Evolutionary conservation across 2,329 filamentous ascomycete species (phyloP).

Genomic region (Tolypocladium guangdongense): DNA sequence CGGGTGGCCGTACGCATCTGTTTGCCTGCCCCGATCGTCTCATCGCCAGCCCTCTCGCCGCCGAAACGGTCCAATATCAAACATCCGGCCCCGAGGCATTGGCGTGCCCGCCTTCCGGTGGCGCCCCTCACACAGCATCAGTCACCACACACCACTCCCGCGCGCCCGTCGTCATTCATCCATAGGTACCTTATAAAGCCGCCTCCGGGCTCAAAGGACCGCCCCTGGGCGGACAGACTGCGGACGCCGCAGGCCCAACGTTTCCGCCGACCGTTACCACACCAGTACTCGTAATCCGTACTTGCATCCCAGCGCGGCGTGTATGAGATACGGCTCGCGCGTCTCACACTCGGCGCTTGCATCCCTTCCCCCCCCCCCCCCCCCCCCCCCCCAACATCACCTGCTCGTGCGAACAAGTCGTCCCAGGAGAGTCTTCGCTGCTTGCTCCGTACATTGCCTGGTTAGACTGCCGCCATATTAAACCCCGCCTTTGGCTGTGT

Average conservation of each 20-base stretch:
- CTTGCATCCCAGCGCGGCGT: not conserved
- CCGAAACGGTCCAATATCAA: not conserved
- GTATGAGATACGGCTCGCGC: not conserved
- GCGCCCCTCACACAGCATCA: too few species aligned
- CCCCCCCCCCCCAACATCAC: not conserved
- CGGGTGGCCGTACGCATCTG: not conserved
- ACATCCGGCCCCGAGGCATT: not conserved
- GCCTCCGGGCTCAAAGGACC: not conserved
- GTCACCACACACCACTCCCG: not conserved
- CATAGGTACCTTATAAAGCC: not conserved
- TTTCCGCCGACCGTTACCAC: not conserved
- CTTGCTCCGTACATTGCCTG: not conserved
- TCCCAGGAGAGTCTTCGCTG: not conserved
- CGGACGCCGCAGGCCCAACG: not conserved
- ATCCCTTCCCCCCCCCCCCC: too few species aligned
- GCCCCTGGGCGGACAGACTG: not conserved
- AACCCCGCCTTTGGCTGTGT: not conserved
- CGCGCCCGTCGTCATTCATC: not conserved
- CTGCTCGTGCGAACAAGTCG: not conserved
- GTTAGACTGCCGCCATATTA: not conserved
- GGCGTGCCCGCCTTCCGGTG: too few species aligned
- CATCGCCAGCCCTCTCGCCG: not conserved
- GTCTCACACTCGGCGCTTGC: not conserved
- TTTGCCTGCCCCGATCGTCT: not conserved
- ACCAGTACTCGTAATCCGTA: too few species aligned